Percentiles rank a stretch among this genome's conserved stretches.
These are phyloP conservation scores for Immersiporthe knoxdaviesiana DNA, from an alignment of 2,329 filamentous ascomycete genomes.

Conservation along the genomic window DNA sequence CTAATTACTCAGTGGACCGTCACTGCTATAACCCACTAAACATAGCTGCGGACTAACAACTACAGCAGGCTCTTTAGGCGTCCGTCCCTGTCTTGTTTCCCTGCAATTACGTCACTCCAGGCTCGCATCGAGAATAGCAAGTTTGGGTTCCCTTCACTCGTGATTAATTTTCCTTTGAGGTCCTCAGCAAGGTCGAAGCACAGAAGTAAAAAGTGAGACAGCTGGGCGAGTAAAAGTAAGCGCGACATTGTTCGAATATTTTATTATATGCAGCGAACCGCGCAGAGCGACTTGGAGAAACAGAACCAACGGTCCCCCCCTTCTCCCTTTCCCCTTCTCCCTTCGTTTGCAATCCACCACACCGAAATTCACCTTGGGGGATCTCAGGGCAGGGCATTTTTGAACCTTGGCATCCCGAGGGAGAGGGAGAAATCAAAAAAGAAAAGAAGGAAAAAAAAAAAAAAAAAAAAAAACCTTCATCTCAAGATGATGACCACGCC, in stretches of 20 bases:
- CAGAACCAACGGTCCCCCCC: background rate
- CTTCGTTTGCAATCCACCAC: background rate
- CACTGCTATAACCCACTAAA: background rate
- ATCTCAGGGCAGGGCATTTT: background rate
- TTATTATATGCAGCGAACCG: background rate
- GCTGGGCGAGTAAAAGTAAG: background rate
- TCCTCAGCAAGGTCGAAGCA: background rate
- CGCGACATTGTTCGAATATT: background rate
- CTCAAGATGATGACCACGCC: conserved; percentile 2
- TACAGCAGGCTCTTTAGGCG: background rate
- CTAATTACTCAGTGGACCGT: no score
- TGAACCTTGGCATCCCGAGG: background rate
- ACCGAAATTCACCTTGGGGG: background rate
- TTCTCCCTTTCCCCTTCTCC: background rate
- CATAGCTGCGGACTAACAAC: background rate
- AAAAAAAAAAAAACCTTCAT: background rate
- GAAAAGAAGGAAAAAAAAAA: no score
- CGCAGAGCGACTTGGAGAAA: background rate
- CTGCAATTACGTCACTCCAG: conserved; percentile 3
- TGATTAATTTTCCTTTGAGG: background rate
- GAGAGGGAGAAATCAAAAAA: no score
- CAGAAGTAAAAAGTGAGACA: no score
- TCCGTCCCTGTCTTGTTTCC: background rate
- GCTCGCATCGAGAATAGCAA: background rate
- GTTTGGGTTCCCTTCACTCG: background rate